Evolutionary conservation across 2,329 filamentous ascomycete genomes (phyloP).

Genomic region (Gaeumannomyces sp.): DNA sequence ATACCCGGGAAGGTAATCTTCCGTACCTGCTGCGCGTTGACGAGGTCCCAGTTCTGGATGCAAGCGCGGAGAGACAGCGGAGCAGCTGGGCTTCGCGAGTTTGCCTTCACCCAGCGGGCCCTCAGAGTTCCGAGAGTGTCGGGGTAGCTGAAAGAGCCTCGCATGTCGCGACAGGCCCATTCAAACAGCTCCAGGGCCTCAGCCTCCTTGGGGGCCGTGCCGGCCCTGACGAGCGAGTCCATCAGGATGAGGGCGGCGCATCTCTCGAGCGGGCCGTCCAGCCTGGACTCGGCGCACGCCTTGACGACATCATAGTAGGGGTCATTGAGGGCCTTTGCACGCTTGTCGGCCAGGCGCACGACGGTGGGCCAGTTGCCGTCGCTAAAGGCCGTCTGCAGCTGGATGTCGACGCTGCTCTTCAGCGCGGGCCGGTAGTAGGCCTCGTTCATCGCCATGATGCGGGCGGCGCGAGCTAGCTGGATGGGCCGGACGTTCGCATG

Average conservation of each 20-base stretch:
- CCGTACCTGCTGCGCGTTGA: conserved; percentile 49
- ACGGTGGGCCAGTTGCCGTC: conserved; percentile 48
- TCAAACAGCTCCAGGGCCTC: conserved; percentile 49
- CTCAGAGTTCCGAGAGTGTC: conserved; percentile 45
- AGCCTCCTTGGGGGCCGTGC: conserved; percentile 39
- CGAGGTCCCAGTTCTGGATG: conserved; percentile 47
- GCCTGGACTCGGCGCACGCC: conserved; percentile 44
- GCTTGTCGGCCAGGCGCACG: conserved; percentile 46
- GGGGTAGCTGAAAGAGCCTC: conserved; percentile 30
- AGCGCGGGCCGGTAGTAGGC: conserved; percentile 31
- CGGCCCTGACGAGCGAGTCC: conserved; percentile 40
- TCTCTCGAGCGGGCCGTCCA: conserved; percentile 43
- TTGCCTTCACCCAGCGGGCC: conserved; percentile 44
- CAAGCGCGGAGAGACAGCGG: conserved; percentile 46
- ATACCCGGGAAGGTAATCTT: not conserved
- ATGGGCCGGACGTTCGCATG: too few species aligned
- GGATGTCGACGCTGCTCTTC: conserved; percentile 45
- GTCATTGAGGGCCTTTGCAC: conserved; percentile 42
- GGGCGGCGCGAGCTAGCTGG: not conserved
- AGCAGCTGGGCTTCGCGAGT: conserved; percentile 37
- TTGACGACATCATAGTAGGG: conserved; percentile 50
- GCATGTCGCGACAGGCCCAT: conserved; percentile 38
- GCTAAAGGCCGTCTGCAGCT: conserved; percentile 49
- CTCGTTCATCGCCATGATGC: conserved; percentile 20
- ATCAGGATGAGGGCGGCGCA: conserved; percentile 37